Percentiles rank a stretch among this genome's conserved stretches.
Evolutionary conservation across 2,329 filamentous ascomycete species (phyloP).

Genomic region (Lachnellula cervina): DNA sequence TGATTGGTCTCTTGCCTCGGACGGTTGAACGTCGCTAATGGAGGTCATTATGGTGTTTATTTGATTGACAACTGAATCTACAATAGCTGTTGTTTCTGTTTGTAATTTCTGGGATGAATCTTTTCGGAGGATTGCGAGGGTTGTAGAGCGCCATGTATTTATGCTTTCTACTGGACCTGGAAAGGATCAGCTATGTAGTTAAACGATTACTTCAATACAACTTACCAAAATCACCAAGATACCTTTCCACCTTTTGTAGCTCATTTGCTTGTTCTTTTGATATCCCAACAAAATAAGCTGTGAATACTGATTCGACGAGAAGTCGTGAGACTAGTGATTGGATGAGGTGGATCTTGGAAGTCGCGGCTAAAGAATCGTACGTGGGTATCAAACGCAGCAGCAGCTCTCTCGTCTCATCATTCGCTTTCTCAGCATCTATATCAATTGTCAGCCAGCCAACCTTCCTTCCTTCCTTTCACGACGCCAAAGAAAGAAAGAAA

Average conservation of each 20-base stretch:
- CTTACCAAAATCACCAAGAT: conserved; percentile 23
- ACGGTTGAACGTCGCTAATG: conserved; percentile 34
- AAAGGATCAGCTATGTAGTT: conserved; percentile 9
- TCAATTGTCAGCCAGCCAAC: conserved; percentile 10
- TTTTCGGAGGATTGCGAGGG: conserved; percentile 53
- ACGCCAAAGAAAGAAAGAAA: not conserved
- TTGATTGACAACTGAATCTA: conserved; percentile 41
- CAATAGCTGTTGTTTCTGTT: conserved; percentile 39
- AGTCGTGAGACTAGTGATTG: conserved; percentile 58
- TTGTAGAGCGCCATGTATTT: conserved; percentile 64
- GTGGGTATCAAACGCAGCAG: conserved; percentile 50
- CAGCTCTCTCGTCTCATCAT: conserved; percentile 39
- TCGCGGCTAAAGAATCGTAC: conserved; percentile 49
- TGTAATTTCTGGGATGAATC: conserved; percentile 45
- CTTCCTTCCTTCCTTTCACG: not conserved
- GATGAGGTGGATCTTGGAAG: conserved; percentile 56
- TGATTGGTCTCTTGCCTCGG: conserved; percentile 44
- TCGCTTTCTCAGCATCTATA: conserved; percentile 40
- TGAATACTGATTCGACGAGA: conserved; percentile 57
- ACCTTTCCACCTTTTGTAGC: conserved; percentile 35
- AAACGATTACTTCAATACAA: not conserved
- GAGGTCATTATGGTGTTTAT: conserved; percentile 47
- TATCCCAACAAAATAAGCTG: conserved; percentile 59
- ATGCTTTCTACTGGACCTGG: conserved; percentile 47
- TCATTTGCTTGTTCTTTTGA: conserved; percentile 48